Percentiles rank a stretch among this genome's conserved stretches.
Evolutionary conservation across 805 yeast genomes (phyloP).

Genomic region (Barnettozyma californica): DNA sequence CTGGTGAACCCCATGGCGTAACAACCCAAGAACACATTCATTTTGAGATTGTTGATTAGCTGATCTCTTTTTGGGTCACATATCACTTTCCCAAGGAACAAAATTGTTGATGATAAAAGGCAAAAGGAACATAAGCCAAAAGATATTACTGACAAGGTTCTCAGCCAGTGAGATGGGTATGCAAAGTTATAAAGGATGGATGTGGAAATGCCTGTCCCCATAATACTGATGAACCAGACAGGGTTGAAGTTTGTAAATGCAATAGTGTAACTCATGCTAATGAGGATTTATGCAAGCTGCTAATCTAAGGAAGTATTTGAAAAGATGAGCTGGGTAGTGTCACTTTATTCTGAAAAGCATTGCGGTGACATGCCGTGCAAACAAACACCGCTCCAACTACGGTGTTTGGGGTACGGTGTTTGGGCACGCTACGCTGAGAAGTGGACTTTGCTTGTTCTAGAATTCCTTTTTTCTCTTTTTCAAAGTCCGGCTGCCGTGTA

Average conservation of each 20-base stretch:
- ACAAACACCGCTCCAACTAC: too few relatives aligned
- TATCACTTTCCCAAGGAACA: conserved; percentile 37
- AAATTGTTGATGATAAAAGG: conserved; percentile 37
- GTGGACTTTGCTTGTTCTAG: too few relatives aligned
- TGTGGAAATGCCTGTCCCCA: conserved; percentile 81
- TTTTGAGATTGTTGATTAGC: conserved; percentile 35
- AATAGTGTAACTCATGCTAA: background rate
- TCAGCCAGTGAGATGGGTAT: conserved; percentile 54
- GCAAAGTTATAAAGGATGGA: conserved; percentile 61
- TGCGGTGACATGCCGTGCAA: too few relatives aligned
- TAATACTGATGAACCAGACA: conserved; percentile 64
- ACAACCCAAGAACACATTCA: conserved; percentile 69
- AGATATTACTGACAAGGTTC: conserved; percentile 51
- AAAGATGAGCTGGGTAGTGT: too few relatives aligned
- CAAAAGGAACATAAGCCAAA: conserved; percentile 54
- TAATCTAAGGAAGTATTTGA: too few relatives aligned
- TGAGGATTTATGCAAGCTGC: too few relatives aligned
- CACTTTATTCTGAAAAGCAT: too few relatives aligned
- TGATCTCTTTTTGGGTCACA: conserved; percentile 26
- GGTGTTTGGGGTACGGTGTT: too few relatives aligned
- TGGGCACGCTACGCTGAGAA: too few relatives aligned
- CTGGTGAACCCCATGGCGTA: conserved; percentile 76
- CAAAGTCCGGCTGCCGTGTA: too few relatives aligned
- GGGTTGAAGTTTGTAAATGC: conserved; percentile 36
- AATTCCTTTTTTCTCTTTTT: too few relatives aligned